phyloP scores from a whole-genome alignment of 805 yeast species.

The Naumovozyma baii region DNA sequence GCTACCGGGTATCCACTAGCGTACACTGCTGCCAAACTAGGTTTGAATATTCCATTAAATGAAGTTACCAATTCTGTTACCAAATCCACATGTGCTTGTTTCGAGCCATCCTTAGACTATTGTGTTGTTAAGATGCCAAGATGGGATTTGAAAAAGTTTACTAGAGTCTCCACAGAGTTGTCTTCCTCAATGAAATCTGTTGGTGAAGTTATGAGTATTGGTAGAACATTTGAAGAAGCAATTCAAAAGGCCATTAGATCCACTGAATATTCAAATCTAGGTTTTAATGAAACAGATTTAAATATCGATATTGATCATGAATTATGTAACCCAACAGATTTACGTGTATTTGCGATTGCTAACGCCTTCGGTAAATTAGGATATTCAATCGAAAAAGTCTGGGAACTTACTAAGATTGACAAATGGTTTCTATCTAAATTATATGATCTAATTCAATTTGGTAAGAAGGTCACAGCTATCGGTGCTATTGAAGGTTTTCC shows the following conservation, averaged over 20 bases:
- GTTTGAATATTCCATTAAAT: constrained; percentile 82
- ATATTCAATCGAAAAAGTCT: constrained; percentile 84
- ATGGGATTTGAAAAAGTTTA: constrained; percentile 96
- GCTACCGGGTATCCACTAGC: constrained; percentile 99
- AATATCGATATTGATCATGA: constrained; percentile 87
- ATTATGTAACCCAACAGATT: constrained; percentile 94
- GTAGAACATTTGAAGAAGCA: constrained; percentile 95
- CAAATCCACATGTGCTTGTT: constrained; percentile 87
- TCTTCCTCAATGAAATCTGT: constrained; percentile 96
- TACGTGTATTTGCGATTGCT: constrained; percentile 91
- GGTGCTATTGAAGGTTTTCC: constrained; percentile 54
- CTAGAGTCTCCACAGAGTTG: constrained; percentile 77
- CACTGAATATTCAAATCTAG: constrained; percentile 90
- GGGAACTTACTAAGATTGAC: constrained; percentile 86
- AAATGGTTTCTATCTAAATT: constrained; percentile 93
- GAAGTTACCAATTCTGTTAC: constrained; percentile 92
- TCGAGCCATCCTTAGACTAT: constrained; percentile 95
- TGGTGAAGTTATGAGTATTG: constrained; percentile 97
- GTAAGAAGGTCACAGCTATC: constrained; percentile 47
- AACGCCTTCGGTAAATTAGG: constrained; percentile 76
- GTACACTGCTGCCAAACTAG: constrained; percentile 94
- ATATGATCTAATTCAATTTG: constrained; percentile 62
- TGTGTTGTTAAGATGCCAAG: constrained; percentile 96
- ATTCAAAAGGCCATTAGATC: constrained; percentile 91
- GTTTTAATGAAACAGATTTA: constrained; percentile 83